Evolutionary conservation across 2,329 filamentous ascomycete genomes (phyloP).

Genomic region (Chrysosporium keratinophilum): DNA sequence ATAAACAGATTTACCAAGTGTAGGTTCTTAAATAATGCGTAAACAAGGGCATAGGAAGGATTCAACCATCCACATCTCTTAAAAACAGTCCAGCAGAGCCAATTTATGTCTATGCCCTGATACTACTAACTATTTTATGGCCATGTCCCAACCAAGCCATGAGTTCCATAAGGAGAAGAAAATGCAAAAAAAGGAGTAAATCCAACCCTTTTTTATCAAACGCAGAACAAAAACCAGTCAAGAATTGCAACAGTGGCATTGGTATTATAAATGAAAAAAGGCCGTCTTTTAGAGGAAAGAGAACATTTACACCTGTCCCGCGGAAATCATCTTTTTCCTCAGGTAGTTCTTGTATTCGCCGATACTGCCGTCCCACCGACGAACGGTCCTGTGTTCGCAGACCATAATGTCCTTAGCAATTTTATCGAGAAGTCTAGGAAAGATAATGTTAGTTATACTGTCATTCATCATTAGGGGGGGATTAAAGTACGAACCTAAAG

Average conservation of each 20-base stretch:
- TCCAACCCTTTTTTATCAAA: constrained; percentile 8
- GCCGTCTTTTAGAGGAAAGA: background rate
- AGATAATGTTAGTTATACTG: constrained; percentile 7
- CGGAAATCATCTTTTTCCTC: constrained; percentile 94
- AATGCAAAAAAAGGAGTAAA: background rate
- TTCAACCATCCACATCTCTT: no score
- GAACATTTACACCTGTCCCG: constrained; percentile 63
- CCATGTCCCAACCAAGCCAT: background rate
- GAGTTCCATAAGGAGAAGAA: background rate
- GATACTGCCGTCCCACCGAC: constrained; percentile 78
- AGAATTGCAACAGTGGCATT: background rate
- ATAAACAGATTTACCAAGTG: no score
- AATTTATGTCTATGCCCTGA: no score
- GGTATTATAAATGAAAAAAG: constrained; percentile 3
- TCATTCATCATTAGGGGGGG: background rate
- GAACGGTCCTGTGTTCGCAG: constrained; percentile 94
- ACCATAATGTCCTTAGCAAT: constrained; percentile 99
- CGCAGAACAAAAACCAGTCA: background rate
- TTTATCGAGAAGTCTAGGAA: constrained; percentile 82
- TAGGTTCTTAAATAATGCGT: no score
- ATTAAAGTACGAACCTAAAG: constrained; percentile 63
- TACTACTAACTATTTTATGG: constrained; percentile 5
- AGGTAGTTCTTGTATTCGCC: constrained; percentile 96
- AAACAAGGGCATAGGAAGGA: no score
- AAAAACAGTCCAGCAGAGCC: no score